Conservation (phyloP, 106 monocot species). For the Agapanthus africanus region DNA sequence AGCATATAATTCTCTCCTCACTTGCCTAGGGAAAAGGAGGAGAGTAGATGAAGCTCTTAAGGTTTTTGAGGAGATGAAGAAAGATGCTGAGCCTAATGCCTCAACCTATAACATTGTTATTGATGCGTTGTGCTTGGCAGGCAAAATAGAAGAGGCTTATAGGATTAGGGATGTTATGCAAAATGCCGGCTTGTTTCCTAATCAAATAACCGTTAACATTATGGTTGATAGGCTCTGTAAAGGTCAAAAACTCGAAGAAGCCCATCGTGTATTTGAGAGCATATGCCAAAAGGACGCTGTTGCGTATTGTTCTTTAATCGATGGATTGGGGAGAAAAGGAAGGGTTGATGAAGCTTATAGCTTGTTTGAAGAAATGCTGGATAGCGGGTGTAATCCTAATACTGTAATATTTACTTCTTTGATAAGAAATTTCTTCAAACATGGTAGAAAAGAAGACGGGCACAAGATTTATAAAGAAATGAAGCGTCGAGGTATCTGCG, state of each 20-base stretch:
- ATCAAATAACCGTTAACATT: constrained; percentile 74
- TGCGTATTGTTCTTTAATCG: constrained; percentile 89
- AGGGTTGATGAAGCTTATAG: constrained; percentile 84
- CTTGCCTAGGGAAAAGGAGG: constrained; percentile 74
- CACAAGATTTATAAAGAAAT: constrained; percentile 96
- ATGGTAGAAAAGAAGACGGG: constrained; percentile 90
- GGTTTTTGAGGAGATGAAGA: constrained; percentile 88
- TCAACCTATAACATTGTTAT: constrained; percentile 83
- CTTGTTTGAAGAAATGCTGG: constrained; percentile 87
- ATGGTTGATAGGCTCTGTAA: constrained; percentile 94
- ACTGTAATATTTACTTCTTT: constrained; percentile 83
- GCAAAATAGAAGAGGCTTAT: constrained; percentile 65
- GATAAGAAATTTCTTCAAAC: constrained; percentile 72
- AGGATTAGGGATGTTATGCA: constrained; percentile 60
- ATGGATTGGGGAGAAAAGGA: constrained; percentile 81
- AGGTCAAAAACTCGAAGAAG: constrained; percentile 63
- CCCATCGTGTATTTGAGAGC: constrained; percentile 58
- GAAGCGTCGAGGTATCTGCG: constrained; percentile 52
- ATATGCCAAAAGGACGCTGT: constrained; percentile 56
- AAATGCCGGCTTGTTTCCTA: constrained; percentile 73
- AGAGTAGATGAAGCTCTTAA: constrained; percentile 67
- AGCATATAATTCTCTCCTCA: constrained; percentile 92
- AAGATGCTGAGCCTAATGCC: constrained; percentile 80
- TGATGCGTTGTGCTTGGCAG: constrained; percentile 64
- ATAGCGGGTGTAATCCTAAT: constrained; percentile 75